Base-by-base conservation (phyloP, 2,329 filamentous ascomycete species). In the Apiospora malaysiana region DNA sequence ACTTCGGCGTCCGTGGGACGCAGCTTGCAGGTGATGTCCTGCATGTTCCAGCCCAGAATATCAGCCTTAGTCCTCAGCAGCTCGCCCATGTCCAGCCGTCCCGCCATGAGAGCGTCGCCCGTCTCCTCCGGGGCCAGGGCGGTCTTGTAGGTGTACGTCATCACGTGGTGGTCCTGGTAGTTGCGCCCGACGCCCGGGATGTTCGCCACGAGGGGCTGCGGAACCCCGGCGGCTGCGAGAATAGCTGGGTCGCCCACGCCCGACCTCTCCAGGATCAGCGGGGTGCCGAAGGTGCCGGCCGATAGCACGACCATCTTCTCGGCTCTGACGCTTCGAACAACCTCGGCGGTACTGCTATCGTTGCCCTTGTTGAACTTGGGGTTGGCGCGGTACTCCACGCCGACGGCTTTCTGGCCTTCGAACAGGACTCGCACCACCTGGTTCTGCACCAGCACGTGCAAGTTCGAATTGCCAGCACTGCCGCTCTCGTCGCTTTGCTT, bases 261-360 rank as follows among this genome's bases (percentile, higher is more conserved):
- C 0, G 90, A 92, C 27, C 90, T 82, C 77, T 92, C 89, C 0
- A 92, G 84, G 1, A 92, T 83, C 0, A 80, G 78, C 0, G 89
- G 88, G 0, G 88, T 87, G 2, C 86, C 85, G 9, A 85, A 82
- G 0, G 87, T 84, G 12, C 89, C 89, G 6, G 83, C 81, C 1
- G 83, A 81, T 0, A 85, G 73, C 4, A 85, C 75, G 3, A 91
- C 88, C 25, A 90, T 79, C 78, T 88, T 90, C 9, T 83, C 82
- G 4, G 89, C 89, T 56, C 80, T 83, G 25, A 90, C 79, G 0
- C 65, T 73, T 73, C 79, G 78, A 70, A 32, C 4, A 70, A 32
- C 4, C 42, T 45, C 70, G 63, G 25, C 14, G 16, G 21, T 69
- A 16, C 4, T 45, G 42, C 16, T 18, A 14, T 18, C 42, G 16